Conservation (phyloP, 331 rosid genomes). For the Quercus lobata region DNA sequence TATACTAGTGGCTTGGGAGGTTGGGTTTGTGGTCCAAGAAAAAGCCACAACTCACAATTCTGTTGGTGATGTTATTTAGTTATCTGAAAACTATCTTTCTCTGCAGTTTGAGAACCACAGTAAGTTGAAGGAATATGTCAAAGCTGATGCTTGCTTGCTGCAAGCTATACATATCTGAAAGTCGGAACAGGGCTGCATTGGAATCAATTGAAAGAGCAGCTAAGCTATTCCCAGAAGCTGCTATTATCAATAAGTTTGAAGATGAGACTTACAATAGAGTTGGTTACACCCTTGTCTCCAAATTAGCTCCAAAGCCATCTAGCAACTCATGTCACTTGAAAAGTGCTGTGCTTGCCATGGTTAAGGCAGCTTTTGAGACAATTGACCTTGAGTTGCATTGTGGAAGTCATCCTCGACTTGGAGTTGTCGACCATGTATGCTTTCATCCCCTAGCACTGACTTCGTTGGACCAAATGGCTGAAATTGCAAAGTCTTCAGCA, state of each 20-base stretch:
- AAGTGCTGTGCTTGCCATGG: constrained; percentile 64
- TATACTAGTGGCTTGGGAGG: constrained; percentile 15
- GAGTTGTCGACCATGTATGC: constrained; percentile 79
- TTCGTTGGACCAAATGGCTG: constrained; percentile 54
- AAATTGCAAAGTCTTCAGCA: constrained; percentile 53
- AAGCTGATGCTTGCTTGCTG: constrained; percentile 79
- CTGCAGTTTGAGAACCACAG: constrained; percentile 26
- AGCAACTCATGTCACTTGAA: constrained; percentile 37
- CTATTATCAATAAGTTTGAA: constrained; percentile 68
- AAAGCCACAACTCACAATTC: constrained; percentile 1
- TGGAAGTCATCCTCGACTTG: constrained; percentile 84
- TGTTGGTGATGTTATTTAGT: background rate
- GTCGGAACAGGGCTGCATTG: constrained; percentile 62
- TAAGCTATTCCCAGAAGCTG: constrained; percentile 51
- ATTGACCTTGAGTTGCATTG: constrained; percentile 46
- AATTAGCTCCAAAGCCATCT: constrained; percentile 34
- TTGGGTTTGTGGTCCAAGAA: constrained; percentile 23
- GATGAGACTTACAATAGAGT: constrained; percentile 82
- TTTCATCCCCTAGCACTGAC: constrained; percentile 64
- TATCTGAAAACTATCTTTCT: constrained; percentile 9
- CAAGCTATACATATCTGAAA: constrained; percentile 87
- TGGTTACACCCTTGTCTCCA: constrained; percentile 80
- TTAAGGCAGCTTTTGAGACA: constrained; percentile 60
- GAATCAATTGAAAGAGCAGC: constrained; percentile 68
- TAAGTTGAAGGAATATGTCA: constrained; percentile 42